Percentiles rank a stretch among this genome's conserved stretches.
Conservation (phyloP, 2,329 filamentous ascomycete genomes). For the Talaromyces verruculosus region DNA sequence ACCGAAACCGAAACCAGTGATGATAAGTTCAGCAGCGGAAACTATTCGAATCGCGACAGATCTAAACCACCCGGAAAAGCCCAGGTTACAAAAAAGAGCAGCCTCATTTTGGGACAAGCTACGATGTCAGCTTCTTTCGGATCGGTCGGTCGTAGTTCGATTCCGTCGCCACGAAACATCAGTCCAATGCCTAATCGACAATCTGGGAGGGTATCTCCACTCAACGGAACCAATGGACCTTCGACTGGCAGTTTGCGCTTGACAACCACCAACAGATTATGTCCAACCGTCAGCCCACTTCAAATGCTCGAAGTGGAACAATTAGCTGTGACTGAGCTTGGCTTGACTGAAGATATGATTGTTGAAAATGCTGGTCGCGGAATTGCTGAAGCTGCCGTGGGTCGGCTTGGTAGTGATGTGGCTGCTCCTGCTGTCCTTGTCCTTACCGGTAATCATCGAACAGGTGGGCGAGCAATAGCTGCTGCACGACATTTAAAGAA, state of each 20-base stretch:
- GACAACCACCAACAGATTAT: slow-evolving; percentile 55
- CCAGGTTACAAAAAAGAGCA: slow-evolving; percentile 46
- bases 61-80: slow-evolving; percentile 40
- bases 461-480: slow-evolving; percentile 78
- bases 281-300: slow-evolving; percentile 63
- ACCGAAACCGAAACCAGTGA: slow-evolving; percentile 45
- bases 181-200: slow-evolving; percentile 44
- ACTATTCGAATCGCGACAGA: slow-evolving; percentile 45
- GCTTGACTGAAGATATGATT: slow-evolving; percentile 84
- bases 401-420: slow-evolving; percentile 62
- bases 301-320: slow-evolving; percentile 94
- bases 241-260: slow-evolving; percentile 52
- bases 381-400: slow-evolving; percentile 74
- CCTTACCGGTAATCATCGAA: slow-evolving; percentile 93
- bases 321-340: slow-evolving; percentile 81
- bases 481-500: slow-evolving; percentile 84
- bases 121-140: slow-evolving; percentile 37
- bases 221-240: slow-evolving; percentile 37
- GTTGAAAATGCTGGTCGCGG: slow-evolving; percentile 87
- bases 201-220: slow-evolving; percentile 44
- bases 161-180: slow-evolving; percentile 36
- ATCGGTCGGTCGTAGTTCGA: slow-evolving; percentile 36
- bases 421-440: slow-evolving; percentile 65
- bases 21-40: slow-evolving; percentile 47
- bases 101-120: slow-evolving; percentile 40